Evolutionary conservation across 192 early-diverging fungal species (phyloP).

Genomic region (Linnemannia exigua): DNA sequence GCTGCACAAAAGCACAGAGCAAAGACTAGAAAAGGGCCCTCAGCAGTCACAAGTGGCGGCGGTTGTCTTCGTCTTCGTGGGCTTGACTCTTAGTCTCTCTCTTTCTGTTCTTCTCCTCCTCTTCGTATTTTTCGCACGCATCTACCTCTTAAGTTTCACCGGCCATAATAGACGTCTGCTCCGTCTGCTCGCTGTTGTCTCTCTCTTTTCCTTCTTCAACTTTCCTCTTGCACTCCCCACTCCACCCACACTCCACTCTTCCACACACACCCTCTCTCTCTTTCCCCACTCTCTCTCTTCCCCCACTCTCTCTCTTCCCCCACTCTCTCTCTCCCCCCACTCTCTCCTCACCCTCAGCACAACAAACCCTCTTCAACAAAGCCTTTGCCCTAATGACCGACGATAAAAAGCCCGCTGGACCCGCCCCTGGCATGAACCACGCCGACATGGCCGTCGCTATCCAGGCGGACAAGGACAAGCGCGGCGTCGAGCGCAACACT

Average conservation of each 20-base stretch:
- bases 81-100: background rate
- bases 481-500: conserved; percentile 49
- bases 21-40: background rate
- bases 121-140: background rate
- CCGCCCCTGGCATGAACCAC: conserved; percentile 51
- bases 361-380: background rate
- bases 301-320: background rate
- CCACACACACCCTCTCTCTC: background rate
- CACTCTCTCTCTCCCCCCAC: background rate
- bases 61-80: too few species aligned
- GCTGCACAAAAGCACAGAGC: background rate
- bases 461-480: conserved; percentile 53
- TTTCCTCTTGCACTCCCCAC: background rate
- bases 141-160: background rate
- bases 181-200: background rate
- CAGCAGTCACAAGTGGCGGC: too few species aligned
- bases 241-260: background rate
- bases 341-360: background rate
- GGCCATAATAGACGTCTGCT: background rate
- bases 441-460: conserved; percentile 37
- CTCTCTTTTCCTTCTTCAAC: background rate
- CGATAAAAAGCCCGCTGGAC: conserved; percentile 9
- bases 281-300: background rate
- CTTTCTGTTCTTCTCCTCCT: background rate
- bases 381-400: background rate